Percentiles rank a stretch among this genome's conserved stretches.
These are phyloP conservation scores for Pythium monospermum DNA, from an alignment of 352 stramenopile genomes.

Conservation along the genomic window DNA sequence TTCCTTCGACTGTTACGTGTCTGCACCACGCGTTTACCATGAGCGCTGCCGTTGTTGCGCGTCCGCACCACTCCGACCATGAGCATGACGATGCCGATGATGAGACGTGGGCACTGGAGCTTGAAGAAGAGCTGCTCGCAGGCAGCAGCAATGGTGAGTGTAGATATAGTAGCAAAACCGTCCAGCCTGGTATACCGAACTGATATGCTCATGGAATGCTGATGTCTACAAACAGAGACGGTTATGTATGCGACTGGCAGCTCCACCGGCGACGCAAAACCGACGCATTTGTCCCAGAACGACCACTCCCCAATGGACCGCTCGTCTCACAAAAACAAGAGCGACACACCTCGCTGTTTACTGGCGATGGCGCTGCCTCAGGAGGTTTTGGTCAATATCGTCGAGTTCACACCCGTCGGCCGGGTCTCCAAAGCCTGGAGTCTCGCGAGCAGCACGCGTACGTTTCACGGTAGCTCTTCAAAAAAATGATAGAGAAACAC, in stretches of 20 bases:
- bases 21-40: neutral
- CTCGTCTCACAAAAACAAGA: neutral
- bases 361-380: conserved; percentile 52
- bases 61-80: neutral
- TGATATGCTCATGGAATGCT: too few relatives aligned
- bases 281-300: too few relatives aligned
- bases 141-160: conserved; percentile 25
- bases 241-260: too few relatives aligned
- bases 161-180: neutral
- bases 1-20: neutral
- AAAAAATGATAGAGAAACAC: too few relatives aligned
- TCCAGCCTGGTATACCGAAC: neutral
- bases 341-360: neutral
- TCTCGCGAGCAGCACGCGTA: conserved; percentile 56
- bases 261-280: too few relatives aligned
- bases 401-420: conserved; percentile 64
- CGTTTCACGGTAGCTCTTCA: too few relatives aligned
- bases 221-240: too few relatives aligned
- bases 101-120: conserved; percentile 54
- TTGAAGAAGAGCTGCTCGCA: conserved; percentile 57
- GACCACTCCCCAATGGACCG: neutral
- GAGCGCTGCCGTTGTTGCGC: neutral
- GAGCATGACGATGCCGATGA: conserved; percentile 37
- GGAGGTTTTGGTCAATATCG: conserved; percentile 67
- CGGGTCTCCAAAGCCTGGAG: conserved; percentile 82